Conservation (phyloP, 495 filamentous ascomycete genomes). For the Aspergillus indologenus region DNA sequence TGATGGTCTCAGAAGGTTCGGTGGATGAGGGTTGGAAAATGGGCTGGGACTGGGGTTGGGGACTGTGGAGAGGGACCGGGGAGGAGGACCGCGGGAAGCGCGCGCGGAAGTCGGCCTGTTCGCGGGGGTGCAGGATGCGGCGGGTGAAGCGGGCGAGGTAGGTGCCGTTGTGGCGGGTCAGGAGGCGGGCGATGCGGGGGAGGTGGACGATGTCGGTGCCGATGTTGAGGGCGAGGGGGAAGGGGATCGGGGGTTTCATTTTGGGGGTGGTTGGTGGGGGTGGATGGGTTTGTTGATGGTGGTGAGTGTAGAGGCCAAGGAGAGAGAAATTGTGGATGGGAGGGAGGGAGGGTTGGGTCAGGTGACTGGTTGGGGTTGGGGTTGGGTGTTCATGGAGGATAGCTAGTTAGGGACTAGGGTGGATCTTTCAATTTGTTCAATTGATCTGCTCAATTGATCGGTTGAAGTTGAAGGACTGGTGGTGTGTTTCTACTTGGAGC, state of each 20-base stretch:
- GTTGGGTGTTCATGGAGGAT: no score
- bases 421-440: no score
- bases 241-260: conserved; percentile 31
- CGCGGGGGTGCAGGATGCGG: conserved; percentile 48
- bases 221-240: conserved; percentile 44
- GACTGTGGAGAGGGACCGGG: conserved; percentile 6
- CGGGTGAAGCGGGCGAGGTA: conserved; percentile 49
- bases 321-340: no score
- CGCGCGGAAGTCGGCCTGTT: conserved; percentile 39
- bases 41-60: conserved; percentile 14
- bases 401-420: no score
- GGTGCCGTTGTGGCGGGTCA: conserved; percentile 30
- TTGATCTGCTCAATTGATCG: no score
- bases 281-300: neutral
- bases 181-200: conserved; percentile 47
- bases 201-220: conserved; percentile 55
- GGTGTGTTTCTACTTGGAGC: no score
- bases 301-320: neutral
- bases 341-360: neutral
- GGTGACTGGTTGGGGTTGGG: neutral
- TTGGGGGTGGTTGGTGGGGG: conserved; percentile 1
- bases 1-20: conserved; percentile 11
- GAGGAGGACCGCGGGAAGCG: conserved; percentile 29
- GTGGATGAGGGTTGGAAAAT: neutral
- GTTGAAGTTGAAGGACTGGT: no score